Base-by-base conservation (phyloP, 805 yeast genomes). In the Saturnispora hagleri region DNA sequence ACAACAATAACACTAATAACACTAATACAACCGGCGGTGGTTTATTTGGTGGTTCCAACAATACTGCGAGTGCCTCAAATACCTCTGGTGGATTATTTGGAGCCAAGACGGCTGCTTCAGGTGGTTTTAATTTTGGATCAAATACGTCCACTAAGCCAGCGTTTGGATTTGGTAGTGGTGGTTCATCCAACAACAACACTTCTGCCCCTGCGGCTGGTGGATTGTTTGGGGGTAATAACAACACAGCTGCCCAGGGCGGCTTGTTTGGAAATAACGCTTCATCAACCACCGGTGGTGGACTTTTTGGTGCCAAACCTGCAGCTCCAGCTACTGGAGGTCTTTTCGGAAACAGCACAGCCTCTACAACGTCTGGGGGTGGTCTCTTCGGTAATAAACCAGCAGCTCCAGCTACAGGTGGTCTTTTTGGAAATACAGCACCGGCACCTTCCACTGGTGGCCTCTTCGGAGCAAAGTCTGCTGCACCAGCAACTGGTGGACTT, bases 41-140 rank as follows among this genome's bases (percentile, higher is more conserved):
- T 13, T 45, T 60, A 5, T 60, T 59, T 53, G 53, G 58, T 10
- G 27, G 20, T 31, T 18, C 35, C 4, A 57, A 46, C 51, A 55
- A 46, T 15, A 53, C 41, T 52, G 52, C 51, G 9, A 26, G 9
- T 40, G 48, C 58, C 34, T 43, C 44, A 34, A 44, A 38, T 31
- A n/a, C 58, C 10, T 40, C 54, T 4, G 67, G 57, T 36, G 57
- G 56, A 12, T 35, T 57, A 45, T 52, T 56, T 59, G 55, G 55
- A 18, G 43, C 42, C 28, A 61, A 56, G 31, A 51, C 59, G n/a
- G 47, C 55, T 13, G 42, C 55, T 9, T 22, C 66, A 34, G 55
- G 41, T 38, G 47, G 43, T 40, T 73, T 71, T 24, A 57, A 71
- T 52, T 73, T 70, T 62, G 72, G 73, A n/a, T 51, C 53, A 5